Percentiles rank a stretch among this genome's conserved stretches.
phyloP scores from a whole-genome alignment of 306 rosid genomes.

The Cyamopsis tetragonoloba region DNA sequence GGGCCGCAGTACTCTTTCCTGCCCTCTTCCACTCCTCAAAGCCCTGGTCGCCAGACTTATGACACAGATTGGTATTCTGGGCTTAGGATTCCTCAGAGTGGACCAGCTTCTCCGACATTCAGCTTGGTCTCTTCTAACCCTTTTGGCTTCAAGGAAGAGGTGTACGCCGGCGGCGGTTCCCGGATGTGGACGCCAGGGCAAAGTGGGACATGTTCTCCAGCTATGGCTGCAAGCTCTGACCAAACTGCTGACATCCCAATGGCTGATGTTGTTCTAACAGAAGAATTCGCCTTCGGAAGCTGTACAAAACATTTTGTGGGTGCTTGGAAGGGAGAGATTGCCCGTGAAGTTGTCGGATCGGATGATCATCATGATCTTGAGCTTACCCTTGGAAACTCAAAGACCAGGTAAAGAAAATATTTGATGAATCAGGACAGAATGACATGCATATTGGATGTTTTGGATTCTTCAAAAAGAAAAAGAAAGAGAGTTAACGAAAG shows the following conservation, averaged over 20 bases:
- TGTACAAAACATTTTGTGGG: slow-evolving; percentile 58
- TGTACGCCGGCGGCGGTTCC: slow-evolving; percentile 55
- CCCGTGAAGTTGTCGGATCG: slow-evolving; percentile 67
- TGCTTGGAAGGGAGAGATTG: slow-evolving; percentile 91
- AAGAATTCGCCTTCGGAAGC: slow-evolving; percentile 86
- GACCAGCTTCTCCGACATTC: slow-evolving; percentile 74
- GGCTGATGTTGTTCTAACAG: slow-evolving; percentile 68
- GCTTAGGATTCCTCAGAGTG: slow-evolving; percentile 62
- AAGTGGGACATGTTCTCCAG: slow-evolving; percentile 93
- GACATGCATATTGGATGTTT: background rate
- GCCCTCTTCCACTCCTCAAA: slow-evolving; percentile 82
- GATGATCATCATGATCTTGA: slow-evolving; percentile 94
- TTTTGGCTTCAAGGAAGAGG: slow-evolving; percentile 73
- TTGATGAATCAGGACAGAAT: background rate
- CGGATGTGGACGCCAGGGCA: slow-evolving; percentile 88
- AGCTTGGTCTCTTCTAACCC: slow-evolving; percentile 78
- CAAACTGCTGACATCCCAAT: slow-evolving; percentile 75
- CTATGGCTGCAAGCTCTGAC: slow-evolving; percentile 66
- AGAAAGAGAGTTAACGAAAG: slow-evolving; percentile 16
- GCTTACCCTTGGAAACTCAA: slow-evolving; percentile 89
- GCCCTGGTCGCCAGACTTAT: slow-evolving; percentile 67
- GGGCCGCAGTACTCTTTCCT: slow-evolving; percentile 55
- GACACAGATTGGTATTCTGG: slow-evolving; percentile 77
- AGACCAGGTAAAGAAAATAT: slow-evolving; percentile 49
- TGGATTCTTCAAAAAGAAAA: background rate